phyloP scores from a whole-genome alignment of 169 alveolate species.

The Plasmodium vinckei region DNA sequence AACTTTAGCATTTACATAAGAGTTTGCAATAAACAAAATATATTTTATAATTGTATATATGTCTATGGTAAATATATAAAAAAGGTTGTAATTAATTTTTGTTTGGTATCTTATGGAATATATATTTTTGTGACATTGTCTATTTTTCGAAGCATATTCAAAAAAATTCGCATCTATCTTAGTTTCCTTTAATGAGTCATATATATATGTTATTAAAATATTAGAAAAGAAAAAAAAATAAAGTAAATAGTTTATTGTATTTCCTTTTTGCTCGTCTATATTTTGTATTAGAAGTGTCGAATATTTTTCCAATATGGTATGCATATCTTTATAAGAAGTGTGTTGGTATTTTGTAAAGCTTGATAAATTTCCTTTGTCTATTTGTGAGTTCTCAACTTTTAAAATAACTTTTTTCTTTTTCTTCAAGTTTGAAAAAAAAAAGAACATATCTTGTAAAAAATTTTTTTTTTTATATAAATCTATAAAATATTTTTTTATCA shows the following conservation, averaged over 20 bases:
- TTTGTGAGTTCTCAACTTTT: too few relatives aligned
- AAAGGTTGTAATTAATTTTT: constrained; percentile 31
- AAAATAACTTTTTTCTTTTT: constrained; percentile 14
- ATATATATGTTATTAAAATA: constrained; percentile 18
- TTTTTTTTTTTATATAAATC: constrained; percentile 56
- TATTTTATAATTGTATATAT: constrained; percentile 16
- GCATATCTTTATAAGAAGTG: constrained; percentile 27
- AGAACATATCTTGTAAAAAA: constrained; percentile 61
- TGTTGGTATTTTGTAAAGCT: constrained; percentile 1
- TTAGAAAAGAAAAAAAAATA: constrained; percentile 40
- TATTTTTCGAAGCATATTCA: background rate
- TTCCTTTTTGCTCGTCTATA: constrained; percentile 10
- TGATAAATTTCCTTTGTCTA: too few relatives aligned
- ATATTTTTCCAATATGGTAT: constrained; percentile 14
- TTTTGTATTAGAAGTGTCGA: constrained; percentile 32
- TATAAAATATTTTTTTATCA: constrained; percentile 51
- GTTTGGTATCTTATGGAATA: background rate
- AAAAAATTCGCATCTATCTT: background rate
- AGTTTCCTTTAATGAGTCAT: constrained; percentile 1
- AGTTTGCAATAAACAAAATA: constrained; percentile 14
- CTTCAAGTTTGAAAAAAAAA: constrained; percentile 41
- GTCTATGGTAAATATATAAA: constrained; percentile 29
- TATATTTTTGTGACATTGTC: background rate
- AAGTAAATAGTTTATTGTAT: constrained; percentile 32
- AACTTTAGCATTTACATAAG: constrained; percentile 23